These are phyloP conservation scores for Diaporthe helianthi DNA, from an alignment of 2,329 filamentous ascomycete species.

Conservation along the genomic window DNA sequence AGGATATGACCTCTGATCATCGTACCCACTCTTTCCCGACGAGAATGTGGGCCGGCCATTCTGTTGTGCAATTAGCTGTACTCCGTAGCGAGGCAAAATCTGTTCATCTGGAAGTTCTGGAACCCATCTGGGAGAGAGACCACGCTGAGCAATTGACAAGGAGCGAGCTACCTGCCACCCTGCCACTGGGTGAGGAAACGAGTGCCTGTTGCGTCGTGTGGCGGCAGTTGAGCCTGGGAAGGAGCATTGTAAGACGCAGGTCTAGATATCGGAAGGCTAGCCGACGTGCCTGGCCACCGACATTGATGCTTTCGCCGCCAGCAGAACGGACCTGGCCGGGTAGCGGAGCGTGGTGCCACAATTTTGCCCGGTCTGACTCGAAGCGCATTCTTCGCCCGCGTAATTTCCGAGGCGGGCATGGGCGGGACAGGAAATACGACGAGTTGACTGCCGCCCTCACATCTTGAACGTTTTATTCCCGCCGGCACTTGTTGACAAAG, in stretches of 20 bases:
- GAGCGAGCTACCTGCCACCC: background rate
- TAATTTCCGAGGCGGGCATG: background rate
- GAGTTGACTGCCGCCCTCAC: background rate
- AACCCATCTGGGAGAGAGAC: too few relatives aligned
- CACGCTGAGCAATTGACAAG: background rate
- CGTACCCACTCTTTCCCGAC: slow-evolving; percentile 2
- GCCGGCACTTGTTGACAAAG: slow-evolving; percentile 10
- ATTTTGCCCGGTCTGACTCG: background rate
- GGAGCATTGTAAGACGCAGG: background rate
- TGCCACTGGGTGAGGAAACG: background rate
- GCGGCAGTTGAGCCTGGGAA: background rate
- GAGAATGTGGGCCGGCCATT: background rate
- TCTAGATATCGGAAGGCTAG: background rate
- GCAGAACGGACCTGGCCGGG: background rate
- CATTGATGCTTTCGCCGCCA: background rate
- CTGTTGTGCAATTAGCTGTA: background rate
- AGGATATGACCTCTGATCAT: background rate
- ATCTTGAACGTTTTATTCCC: background rate
- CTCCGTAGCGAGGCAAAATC: background rate
- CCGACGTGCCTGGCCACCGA: background rate
- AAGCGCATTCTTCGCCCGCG: background rate
- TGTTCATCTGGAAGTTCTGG: background rate
- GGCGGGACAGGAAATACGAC: slow-evolving; percentile 2
- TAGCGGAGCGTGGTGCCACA: slow-evolving; percentile 7
- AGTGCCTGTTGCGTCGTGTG: background rate